Evolutionary conservation across 495 filamentous ascomycete species (phyloP).

Genomic region (Sphaerosporella brunnea): DNA sequence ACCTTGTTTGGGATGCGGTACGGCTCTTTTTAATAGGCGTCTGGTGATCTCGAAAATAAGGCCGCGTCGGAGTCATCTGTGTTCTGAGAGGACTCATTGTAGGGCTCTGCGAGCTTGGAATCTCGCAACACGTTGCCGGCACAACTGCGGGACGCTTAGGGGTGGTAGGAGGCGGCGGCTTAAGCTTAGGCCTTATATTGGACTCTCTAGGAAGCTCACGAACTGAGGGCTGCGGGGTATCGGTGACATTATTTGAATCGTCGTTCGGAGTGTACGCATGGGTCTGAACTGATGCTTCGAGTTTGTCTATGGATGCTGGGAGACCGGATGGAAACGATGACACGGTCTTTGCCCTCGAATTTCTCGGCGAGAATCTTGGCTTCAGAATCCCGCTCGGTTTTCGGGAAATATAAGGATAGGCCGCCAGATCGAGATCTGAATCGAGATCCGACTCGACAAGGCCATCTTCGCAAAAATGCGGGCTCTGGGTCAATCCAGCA

Average conservation of each 20-base stretch:
- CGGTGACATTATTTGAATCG: too few species aligned
- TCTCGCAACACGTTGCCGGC: not conserved
- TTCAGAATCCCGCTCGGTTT: not conserved
- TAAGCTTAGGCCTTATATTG: not conserved
- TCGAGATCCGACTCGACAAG: not conserved
- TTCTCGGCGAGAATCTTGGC: not conserved
- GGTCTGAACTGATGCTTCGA: too few species aligned
- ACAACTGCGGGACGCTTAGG: conserved; percentile 3
- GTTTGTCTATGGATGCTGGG: too few species aligned
- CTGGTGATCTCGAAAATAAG: not conserved
- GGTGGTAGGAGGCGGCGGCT: conserved; percentile 1
- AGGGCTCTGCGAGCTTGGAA: conserved; percentile 1
- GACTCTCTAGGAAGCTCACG: too few species aligned
- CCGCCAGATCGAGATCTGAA: not conserved
- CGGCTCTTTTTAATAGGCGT: not conserved
- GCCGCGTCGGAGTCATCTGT: not conserved
- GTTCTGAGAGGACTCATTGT: not conserved
- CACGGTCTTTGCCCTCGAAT: not conserved
- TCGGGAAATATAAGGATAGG: too few species aligned
- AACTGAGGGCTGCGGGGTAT: too few species aligned
- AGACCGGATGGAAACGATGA: too few species aligned
- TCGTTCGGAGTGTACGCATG: too few species aligned
- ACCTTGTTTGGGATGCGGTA: not conserved
- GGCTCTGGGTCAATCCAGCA: not conserved
- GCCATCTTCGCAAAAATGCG: not conserved